These are phyloP conservation scores for Evernia prunastri DNA, from an alignment of 495 filamentous ascomycete species.

Conservation along the genomic window DNA sequence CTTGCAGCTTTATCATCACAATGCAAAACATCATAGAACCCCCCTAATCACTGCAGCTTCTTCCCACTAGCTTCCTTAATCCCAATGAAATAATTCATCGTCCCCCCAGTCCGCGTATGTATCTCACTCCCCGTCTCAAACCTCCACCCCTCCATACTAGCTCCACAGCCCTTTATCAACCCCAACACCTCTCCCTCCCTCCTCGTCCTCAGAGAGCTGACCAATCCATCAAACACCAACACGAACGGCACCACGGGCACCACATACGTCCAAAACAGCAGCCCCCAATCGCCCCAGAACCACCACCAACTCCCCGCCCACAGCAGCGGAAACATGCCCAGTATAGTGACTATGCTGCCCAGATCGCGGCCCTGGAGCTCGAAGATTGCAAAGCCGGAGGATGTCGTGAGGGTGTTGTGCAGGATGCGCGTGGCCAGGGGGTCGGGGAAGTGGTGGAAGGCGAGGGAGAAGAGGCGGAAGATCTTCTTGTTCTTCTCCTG, in stretches of 20 bases:
- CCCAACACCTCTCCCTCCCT: constrained; percentile 55
- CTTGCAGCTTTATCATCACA: background rate
- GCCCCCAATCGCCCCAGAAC: constrained; percentile 52
- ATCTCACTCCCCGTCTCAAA: constrained; percentile 45
- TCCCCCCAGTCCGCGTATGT: constrained; percentile 27
- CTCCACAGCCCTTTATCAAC: constrained; percentile 47
- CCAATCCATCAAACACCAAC: constrained; percentile 58
- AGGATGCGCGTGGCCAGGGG: constrained; percentile 50
- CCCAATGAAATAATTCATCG: constrained; percentile 27
- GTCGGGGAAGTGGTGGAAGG: constrained; percentile 74
- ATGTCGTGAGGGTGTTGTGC: constrained; percentile 53
- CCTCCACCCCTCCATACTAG: constrained; percentile 45
- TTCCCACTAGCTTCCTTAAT: constrained; percentile 19
- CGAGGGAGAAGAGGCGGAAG: constrained; percentile 64
- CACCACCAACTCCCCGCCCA: constrained; percentile 51
- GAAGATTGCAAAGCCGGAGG: constrained; percentile 66
- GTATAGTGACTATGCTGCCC: constrained; percentile 47
- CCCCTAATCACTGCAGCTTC: background rate
- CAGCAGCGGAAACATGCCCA: constrained; percentile 48
- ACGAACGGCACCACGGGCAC: constrained; percentile 59
- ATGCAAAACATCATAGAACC: background rate
- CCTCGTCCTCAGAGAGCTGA: constrained; percentile 58
- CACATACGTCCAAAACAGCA: constrained; percentile 58
- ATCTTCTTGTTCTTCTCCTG: constrained; percentile 25
- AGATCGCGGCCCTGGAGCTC: constrained; percentile 61